Percentiles rank a stretch among this genome's conserved stretches.
phyloP scores from a whole-genome alignment of 2,329 filamentous ascomycete genomes.

The Thelonectria olida region DNA sequence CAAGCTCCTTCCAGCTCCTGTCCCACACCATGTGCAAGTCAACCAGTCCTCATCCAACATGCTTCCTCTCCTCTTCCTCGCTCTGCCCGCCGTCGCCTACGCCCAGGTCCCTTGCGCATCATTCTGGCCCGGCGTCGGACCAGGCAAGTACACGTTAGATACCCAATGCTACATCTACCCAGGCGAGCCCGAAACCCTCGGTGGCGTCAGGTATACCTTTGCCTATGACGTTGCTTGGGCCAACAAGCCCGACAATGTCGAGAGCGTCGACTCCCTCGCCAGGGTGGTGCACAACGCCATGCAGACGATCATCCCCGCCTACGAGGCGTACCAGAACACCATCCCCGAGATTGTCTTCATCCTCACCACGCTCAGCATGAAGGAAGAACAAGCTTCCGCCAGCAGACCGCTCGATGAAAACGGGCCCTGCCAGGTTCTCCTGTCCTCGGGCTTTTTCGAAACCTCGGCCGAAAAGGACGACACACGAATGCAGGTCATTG shows the following conservation, averaged over 20 bases:
- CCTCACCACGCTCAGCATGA: not conserved
- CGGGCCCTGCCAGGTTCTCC: slow-evolving; percentile 11
- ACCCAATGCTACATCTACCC: slow-evolving; percentile 11
- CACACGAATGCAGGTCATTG: slow-evolving; percentile 14
- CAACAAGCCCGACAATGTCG: not conserved
- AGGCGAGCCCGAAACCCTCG: slow-evolving; percentile 4
- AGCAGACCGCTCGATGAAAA: too few relatives aligned
- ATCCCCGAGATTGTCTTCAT: slow-evolving; percentile 12
- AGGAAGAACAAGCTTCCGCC: not conserved
- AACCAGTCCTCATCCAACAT: too few relatives aligned
- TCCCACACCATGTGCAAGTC: too few relatives aligned
- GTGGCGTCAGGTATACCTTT: slow-evolving; percentile 4
- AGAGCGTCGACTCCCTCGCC: slow-evolving; percentile 5
- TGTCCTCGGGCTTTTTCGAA: not conserved
- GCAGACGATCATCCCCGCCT: slow-evolving; percentile 1
- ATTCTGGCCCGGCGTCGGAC: slow-evolving; percentile 13
- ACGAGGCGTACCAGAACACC: not conserved
- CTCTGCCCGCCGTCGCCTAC: too few relatives aligned
- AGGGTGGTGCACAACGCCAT: slow-evolving; percentile 3
- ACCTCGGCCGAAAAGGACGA: not conserved
- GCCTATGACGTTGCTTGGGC: slow-evolving; percentile 9
- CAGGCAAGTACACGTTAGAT: slow-evolving; percentile 1
- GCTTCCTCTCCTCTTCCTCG: too few relatives aligned
- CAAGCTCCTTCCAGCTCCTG: too few relatives aligned
- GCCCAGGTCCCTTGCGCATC: not conserved